A percentile compares a stretch with the other conserved stretches of the same genome.
Evolutionary conservation across 225 moss, liverwort and hornwort species (phyloP).

Genomic region (Asterella californica): DNA sequence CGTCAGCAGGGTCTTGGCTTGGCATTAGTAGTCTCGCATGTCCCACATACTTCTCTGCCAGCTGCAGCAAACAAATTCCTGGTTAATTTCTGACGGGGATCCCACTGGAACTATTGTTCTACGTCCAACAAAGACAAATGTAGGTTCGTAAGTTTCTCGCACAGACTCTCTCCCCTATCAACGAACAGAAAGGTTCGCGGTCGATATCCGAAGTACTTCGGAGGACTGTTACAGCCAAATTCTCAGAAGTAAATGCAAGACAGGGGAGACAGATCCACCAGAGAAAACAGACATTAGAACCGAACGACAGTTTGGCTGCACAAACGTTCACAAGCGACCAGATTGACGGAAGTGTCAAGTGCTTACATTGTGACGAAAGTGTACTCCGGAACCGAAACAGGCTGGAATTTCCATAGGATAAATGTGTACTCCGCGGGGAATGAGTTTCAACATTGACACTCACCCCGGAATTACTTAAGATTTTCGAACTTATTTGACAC

Average conservation of each 20-base stretch:
- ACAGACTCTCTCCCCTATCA: neutral
- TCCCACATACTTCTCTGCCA: constrained; percentile 55
- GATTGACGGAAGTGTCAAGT: neutral
- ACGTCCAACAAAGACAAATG: too few species aligned
- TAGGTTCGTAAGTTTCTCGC: too few species aligned
- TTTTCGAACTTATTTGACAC: neutral
- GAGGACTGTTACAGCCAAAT: neutral
- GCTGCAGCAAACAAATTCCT: constrained; percentile 20
- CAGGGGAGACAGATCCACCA: neutral
- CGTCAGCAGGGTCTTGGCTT: constrained; percentile 47
- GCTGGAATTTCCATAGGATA: constrained; percentile 11
- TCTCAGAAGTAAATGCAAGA: neutral
- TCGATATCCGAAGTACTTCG: too few species aligned
- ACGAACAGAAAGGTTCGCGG: neutral
- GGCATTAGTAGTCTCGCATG: constrained; percentile 46
- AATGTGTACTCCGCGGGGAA: constrained; percentile 2
- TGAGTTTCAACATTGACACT: neutral
- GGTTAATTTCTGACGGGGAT: neutral
- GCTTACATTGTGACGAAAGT: constrained; percentile 26
- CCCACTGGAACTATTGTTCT: too few species aligned
- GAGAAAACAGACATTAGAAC: neutral
- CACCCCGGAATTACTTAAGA: neutral
- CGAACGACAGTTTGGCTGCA: neutral
- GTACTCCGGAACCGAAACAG: constrained; percentile 22
- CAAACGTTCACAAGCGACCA: neutral